Base-by-base conservation (phyloP, 23 red algal genomes). In the Agarophyton chilense region DNA sequence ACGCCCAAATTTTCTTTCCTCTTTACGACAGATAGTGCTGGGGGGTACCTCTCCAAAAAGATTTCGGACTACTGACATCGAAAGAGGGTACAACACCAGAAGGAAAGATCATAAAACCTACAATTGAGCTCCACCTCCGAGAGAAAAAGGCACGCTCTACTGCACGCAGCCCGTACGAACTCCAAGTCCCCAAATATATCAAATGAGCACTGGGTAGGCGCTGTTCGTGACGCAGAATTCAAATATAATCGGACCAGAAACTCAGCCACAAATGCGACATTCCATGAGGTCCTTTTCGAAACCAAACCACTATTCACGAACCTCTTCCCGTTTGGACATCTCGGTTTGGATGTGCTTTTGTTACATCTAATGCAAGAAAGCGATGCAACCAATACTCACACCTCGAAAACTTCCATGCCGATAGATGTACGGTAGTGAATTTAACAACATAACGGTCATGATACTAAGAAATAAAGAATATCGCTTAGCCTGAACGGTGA, bases 281-380 rank as follows among this genome's bases (percentile, higher is more conserved):
- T 64, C 9, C 11, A 49, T 43, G 36, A 45, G 2, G 29, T 10
- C 26, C 45, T 57, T 26, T 51, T 68, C 68, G 46, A n/a, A 0
- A 49, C 35, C 6, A 13, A 63, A 55, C 21, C 28, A 7, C n/a
- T n/a, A 45, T 40, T 45, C 34, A 50, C 19, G 17, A 24, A 18
- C 43, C 42, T 87, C 16, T 55, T 60, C 21, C 29, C 65, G 6
- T 73, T 87, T 43, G 82, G 82, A n/a, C 36, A 72, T 60, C 28
- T 55, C 11, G 82, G n/a, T n/a, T n/a, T n/a, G n/a, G n/a, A n/a
- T n/a, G n/a, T n/a, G 82, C 14, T 49, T 43, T 39, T 36, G 33
- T 26, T 47, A 51, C 33, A 21, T 77, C 2, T 26, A 31, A 2
- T 31, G 26, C 3, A 26, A 66, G 22, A 66, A 66, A 3, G 34